These are phyloP conservation scores for Monosporozyma yasuniensis DNA, from an alignment of 805 yeast genomes.

Conservation along the genomic window DNA sequence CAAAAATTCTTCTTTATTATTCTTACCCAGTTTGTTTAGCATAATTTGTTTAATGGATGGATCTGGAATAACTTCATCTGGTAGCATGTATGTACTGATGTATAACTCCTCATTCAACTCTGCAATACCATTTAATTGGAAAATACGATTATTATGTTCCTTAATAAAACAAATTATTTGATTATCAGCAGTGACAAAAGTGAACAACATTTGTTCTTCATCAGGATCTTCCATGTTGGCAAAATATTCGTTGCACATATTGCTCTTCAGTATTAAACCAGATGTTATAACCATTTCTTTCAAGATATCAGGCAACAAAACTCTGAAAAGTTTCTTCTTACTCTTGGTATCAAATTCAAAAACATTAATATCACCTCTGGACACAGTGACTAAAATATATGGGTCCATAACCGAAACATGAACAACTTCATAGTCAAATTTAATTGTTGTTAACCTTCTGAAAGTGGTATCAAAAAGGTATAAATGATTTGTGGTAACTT, in stretches of 20 bases:
- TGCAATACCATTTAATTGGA: constrained; percentile 32
- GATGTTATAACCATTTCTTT: constrained; percentile 52
- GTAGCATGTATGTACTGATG: constrained; percentile 28
- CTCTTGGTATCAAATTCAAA: constrained; percentile 36
- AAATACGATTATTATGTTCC: constrained; percentile 36
- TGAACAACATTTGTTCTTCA: constrained; percentile 37
- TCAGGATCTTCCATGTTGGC: constrained; percentile 15
- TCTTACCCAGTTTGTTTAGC: constrained; percentile 57
- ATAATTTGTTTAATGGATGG: constrained; percentile 66
- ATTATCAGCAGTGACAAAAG: constrained; percentile 70
- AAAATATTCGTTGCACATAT: constrained; percentile 37
- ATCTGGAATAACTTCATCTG: constrained; percentile 46
- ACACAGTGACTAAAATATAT: constrained; percentile 50
- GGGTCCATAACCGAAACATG: constrained; percentile 57
- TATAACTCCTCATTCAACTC: constrained; percentile 34
- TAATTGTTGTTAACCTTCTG: constrained; percentile 41
- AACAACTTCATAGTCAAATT: constrained; percentile 52
- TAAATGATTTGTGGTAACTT: constrained; percentile 60
- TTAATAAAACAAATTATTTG: constrained; percentile 56
- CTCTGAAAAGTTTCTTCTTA: constrained; percentile 29
- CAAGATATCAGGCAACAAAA: constrained; percentile 31
- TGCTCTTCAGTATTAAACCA: constrained; percentile 52
- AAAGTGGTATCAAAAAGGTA: constrained; percentile 55
- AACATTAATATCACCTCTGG: constrained; percentile 63
- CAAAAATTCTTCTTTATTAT: constrained; percentile 50